Percentiles rank a stretch among this genome's conserved stretches.
phyloP scores from a whole-genome alignment of 257 asterid genomes.

The Dorcoceras hygrometricum region DNA sequence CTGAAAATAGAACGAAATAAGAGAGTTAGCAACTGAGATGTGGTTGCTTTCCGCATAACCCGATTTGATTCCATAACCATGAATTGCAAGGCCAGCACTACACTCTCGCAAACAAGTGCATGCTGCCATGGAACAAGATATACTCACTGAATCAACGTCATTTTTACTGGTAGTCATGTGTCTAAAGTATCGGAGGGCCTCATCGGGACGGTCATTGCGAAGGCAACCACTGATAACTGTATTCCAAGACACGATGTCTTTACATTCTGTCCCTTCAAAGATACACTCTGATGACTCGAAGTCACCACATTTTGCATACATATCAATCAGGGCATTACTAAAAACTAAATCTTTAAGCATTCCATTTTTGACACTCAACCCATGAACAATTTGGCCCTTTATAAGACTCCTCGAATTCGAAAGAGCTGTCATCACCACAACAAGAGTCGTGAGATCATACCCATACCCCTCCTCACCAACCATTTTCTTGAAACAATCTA shows the following conservation, averaged over 20 bases:
- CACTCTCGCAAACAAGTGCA: constrained; percentile 43
- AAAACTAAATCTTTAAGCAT: constrained; percentile 39
- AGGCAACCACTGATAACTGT: constrained; percentile 52
- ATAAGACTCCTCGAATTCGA: constrained; percentile 34
- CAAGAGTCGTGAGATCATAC: constrained; percentile 47
- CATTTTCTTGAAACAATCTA: constrained; percentile 44
- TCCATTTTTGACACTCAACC: constrained; percentile 51
- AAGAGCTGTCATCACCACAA: constrained; percentile 37
- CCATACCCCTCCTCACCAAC: constrained; percentile 35
- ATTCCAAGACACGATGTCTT: constrained; percentile 61
- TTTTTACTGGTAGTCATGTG: constrained; percentile 36
- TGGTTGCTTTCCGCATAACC: constrained; percentile 37
- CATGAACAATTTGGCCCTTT: constrained; percentile 46
- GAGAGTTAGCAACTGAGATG: constrained; percentile 56
- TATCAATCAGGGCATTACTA: constrained; percentile 45
- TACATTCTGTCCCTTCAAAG: constrained; percentile 36
- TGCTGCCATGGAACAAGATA: constrained; percentile 62
- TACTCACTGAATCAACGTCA: constrained; percentile 43
- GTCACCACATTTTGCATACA: constrained; percentile 60
- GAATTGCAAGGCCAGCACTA: constrained; percentile 41
- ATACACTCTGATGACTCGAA: constrained; percentile 45
- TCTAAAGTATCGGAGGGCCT: constrained; percentile 45
- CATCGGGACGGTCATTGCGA: constrained; percentile 33
- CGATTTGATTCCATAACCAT: constrained; percentile 46
- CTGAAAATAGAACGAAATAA: constrained; percentile 56